A percentile compares a stretch with the other conserved stretches of the same genome.
These are phyloP conservation scores for Suillus lakei DNA, from an alignment of 768 basidiomycete species.

Conservation along the genomic window DNA sequence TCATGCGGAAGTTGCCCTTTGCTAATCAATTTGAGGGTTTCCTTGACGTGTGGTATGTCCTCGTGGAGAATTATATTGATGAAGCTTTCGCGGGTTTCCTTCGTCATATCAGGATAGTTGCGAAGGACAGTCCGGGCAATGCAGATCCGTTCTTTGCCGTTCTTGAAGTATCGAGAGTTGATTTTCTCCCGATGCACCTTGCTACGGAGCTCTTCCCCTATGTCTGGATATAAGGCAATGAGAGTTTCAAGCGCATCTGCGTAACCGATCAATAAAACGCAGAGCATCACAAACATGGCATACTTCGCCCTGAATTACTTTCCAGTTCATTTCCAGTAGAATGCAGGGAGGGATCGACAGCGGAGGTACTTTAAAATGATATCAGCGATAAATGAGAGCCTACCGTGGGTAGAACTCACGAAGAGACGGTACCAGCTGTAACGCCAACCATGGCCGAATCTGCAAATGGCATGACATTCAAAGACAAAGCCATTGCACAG, in stretches of 20 bases:
- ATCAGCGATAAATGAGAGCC: not conserved
- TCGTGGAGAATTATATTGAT: slow-evolving; percentile 11
- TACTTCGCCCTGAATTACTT: not conserved
- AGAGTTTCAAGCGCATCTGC: slow-evolving; percentile 17
- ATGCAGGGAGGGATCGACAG: no score
- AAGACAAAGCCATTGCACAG: no score
- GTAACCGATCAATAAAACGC: not conserved
- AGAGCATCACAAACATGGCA: not conserved
- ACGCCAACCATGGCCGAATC: slow-evolving; percentile 11
- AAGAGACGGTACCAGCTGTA: not conserved
- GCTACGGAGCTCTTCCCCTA: not conserved
- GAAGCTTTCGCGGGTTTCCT: not conserved
- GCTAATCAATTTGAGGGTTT: not conserved
- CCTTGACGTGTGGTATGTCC: slow-evolving; percentile 1
- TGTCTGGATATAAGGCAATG: slow-evolving; percentile 20
- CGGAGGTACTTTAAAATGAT: not conserved
- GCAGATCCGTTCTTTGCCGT: slow-evolving; percentile 21
- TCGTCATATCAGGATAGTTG: not conserved
- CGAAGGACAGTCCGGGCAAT: slow-evolving; percentile 13
- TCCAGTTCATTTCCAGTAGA: not conserved
- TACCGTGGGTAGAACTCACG: not conserved
- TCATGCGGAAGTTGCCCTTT: not conserved
- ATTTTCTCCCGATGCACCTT: slow-evolving; percentile 15
- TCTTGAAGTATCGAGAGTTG: slow-evolving; percentile 2
- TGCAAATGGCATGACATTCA: not conserved